Evolutionary conservation across 1,284 basidiomycete species (phyloP), one percentile per base, ranked within the genome.

Genomic region (Apiotrichum sp.): DNA sequence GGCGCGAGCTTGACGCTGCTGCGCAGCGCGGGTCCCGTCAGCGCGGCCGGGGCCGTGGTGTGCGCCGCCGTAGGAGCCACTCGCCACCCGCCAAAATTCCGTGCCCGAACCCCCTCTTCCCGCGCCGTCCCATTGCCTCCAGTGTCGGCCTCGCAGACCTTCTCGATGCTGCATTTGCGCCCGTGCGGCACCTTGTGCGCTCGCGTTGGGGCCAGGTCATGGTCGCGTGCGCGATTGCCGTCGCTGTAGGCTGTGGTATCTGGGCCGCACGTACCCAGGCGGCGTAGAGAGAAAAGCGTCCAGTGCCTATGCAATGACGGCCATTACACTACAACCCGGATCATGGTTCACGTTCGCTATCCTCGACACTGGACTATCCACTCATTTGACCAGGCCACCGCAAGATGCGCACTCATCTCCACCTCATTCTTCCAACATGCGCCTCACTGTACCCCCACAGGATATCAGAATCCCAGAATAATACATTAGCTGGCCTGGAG

Each of bases 1-100:
- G 71, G 3, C 62, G 67, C 33, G 65, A 71, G 36, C 51, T 59
- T 6, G 62, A 59, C 45, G 56, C 50, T 0, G 51, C 56, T 6
- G 52, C 47, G 14, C 36, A 52, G 5, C 47, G 58, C 7, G 47
- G 48, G 6, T 16, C 11, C 16, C 47, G 47, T 31, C 47, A 47
- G 7, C 47, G 47, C n/a, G 47, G 36, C 3, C 43, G 47, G 2
- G 51, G 52, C 40, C 33, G 39, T 9, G 34, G 32, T 13, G 14
- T 10, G 13, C 40, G 50, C 38, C 41, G 46, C 13, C 50, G 46
- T 34, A 42, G 41, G 36, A 31, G 31, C 13, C 40, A 44, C 41
- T 55, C 48, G 29, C 55, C 55, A 7, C 29, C 52, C 8, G 32
- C 13, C n/a, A 47, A 49, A 14, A 7, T 31, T 11, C 46, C 32